These are phyloP conservation scores for Boletus reticulatus DNA, from an alignment of 768 basidiomycete genomes.

Conservation along the genomic window DNA sequence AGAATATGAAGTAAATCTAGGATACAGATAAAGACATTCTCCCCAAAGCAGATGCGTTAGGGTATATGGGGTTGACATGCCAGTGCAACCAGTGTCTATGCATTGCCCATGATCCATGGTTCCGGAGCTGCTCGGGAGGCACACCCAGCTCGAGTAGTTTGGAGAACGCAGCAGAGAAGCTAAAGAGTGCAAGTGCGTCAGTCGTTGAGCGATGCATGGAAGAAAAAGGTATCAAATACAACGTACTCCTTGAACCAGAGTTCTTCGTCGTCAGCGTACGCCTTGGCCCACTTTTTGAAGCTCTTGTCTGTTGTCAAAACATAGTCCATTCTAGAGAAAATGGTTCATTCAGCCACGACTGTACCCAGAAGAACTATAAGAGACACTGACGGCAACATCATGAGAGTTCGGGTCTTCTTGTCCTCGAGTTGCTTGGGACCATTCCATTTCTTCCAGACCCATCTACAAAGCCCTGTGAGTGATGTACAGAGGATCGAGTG, in stretches of 20 bases:
- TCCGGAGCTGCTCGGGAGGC: slow-evolving; percentile 79
- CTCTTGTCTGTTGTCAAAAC: slow-evolving; percentile 85
- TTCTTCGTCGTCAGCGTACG: slow-evolving; percentile 81
- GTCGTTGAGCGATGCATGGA: too few relatives aligned
- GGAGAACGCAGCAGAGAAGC: slow-evolving; percentile 78
- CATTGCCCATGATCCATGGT: slow-evolving; percentile 62
- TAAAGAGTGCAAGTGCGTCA: slow-evolving; percentile 36
- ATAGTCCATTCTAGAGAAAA: slow-evolving; percentile 68
- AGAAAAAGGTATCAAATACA: background rate
- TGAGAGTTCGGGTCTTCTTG: slow-evolving; percentile 82
- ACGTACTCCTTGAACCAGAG: slow-evolving; percentile 94
- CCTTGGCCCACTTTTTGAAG: slow-evolving; percentile 86
- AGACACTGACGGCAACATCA: too few relatives aligned
- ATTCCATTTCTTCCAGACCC: slow-evolving; percentile 95
- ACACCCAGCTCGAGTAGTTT: slow-evolving; percentile 94
- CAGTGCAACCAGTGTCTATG: slow-evolving; percentile 17
- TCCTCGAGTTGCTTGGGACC: slow-evolving; percentile 94
- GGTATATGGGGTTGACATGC: background rate
- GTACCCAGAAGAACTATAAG: background rate
- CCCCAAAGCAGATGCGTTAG: background rate
- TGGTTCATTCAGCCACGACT: background rate
- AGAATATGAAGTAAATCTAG: background rate
- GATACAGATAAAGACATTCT: background rate
- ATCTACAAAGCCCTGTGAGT: slow-evolving; percentile 36
- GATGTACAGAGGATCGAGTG: background rate